A percentile compares a stretch with the other conserved stretches of the same genome.
phyloP scores from a whole-genome alignment of 2,329 filamentous ascomycete species.

The Phaeosphaeria sp. region DNA sequence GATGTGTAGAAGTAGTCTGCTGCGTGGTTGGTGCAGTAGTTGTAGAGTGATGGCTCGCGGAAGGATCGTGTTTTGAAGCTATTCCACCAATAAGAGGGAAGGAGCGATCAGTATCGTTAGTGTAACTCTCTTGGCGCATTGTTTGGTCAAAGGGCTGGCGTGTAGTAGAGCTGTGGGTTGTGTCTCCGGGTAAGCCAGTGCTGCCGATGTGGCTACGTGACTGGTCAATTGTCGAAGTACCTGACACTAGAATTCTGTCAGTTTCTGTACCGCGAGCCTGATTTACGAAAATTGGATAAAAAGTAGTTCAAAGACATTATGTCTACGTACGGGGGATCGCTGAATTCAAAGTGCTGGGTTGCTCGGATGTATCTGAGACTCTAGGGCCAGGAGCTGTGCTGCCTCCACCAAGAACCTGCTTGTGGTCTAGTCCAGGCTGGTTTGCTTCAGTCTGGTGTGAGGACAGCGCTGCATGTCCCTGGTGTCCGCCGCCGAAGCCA shows the following conservation, averaged over 20 bases:
- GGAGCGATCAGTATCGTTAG: slow-evolving; percentile 33
- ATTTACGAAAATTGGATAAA: neutral
- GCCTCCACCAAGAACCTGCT: slow-evolving; percentile 27
- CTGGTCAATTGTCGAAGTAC: slow-evolving; percentile 4
- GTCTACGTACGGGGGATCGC: slow-evolving; percentile 29
- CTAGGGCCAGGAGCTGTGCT: slow-evolving; percentile 14
- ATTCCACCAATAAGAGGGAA: slow-evolving; percentile 48
- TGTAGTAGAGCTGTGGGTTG: slow-evolving; percentile 2
- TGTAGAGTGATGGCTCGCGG: neutral
- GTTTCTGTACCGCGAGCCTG: neutral
- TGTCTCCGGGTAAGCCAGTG: neutral
- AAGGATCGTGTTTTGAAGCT: slow-evolving; percentile 11
- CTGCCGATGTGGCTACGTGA: slow-evolving; percentile 5
- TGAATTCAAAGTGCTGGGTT: slow-evolving; percentile 4
- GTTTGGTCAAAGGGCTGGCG: slow-evolving; percentile 15
- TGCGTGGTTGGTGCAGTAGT: neutral
- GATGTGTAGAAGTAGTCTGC: slow-evolving; percentile 4
- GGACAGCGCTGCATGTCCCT: slow-evolving; percentile 34
- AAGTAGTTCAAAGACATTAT: slow-evolving; percentile 3
- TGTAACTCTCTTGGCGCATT: slow-evolving; percentile 21
- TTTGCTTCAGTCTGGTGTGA: slow-evolving; percentile 8
- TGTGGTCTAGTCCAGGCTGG: slow-evolving; percentile 14
- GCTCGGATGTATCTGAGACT: slow-evolving; percentile 8
- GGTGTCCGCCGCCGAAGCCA: slow-evolving; percentile 33
- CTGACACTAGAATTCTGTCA: slow-evolving; percentile 15